These are phyloP conservation scores for Handroanthus guayacan DNA, from an alignment of 257 asterid species.

Conservation along the genomic window DNA sequence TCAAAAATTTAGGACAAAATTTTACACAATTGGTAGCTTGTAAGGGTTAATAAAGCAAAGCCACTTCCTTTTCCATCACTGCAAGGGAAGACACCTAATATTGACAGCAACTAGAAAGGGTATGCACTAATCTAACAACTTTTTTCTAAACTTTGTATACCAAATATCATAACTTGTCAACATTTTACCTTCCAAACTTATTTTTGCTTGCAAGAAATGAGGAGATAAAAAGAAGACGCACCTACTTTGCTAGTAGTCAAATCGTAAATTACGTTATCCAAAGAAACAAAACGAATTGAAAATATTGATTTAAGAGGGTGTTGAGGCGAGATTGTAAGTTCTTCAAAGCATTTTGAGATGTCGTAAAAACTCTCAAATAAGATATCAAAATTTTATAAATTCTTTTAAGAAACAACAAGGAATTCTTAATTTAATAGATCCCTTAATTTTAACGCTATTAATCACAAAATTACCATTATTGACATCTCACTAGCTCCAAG, in stretches of 20 bases:
- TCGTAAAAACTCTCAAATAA: no score
- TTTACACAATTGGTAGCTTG: conserved; percentile 20
- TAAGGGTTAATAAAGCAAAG: conserved; percentile 26
- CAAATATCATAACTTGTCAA: conserved; percentile 26
- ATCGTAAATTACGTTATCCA: neutral
- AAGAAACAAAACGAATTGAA: no score
- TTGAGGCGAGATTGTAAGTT: no score
- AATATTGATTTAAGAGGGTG: no score
- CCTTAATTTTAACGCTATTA: no score
- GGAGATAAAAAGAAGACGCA: neutral
- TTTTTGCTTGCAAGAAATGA: conserved; percentile 20
- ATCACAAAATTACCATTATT: no score
- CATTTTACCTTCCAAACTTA: conserved; percentile 24
- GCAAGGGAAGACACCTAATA: conserved; percentile 34
- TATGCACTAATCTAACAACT: conserved; percentile 6
- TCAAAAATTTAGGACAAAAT: neutral
- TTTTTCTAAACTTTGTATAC: neutral
- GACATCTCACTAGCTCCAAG: no score
- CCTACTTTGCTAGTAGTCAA: neutral
- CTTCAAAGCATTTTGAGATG: no score
- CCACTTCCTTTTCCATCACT: neutral
- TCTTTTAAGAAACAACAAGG: no score
- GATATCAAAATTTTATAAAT: no score
- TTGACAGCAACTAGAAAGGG: conserved; percentile 29
- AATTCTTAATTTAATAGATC: no score